Percentiles rank a stretch among this genome's conserved stretches.
phyloP scores from a whole-genome alignment of 805 yeast genomes.

The Saturnispora sanitii region DNA sequence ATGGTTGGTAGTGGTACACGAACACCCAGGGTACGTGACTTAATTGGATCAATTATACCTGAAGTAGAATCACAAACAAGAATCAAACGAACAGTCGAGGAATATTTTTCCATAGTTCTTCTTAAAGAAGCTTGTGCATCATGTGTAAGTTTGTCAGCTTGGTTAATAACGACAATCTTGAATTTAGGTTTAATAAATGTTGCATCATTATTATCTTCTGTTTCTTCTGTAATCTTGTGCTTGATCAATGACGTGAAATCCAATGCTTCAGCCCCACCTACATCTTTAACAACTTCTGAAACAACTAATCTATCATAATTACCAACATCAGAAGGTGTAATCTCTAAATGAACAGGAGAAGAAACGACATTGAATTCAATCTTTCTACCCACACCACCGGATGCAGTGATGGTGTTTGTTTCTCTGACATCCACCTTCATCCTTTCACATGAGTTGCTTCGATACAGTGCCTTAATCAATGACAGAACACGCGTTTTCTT shows the following conservation, averaged over 20 bases:
- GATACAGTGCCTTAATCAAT: slow-evolving; percentile 69
- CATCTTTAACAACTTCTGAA: slow-evolving; percentile 86
- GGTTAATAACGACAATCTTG: slow-evolving; percentile 79
- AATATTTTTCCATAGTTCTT: slow-evolving; percentile 93
- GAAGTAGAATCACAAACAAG: slow-evolving; percentile 85
- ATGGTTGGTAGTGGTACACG: slow-evolving; percentile 74
- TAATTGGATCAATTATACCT: slow-evolving; percentile 86
- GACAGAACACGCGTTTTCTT: slow-evolving; percentile 89
- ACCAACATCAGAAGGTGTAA: slow-evolving; percentile 96
- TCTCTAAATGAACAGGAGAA: slow-evolving; percentile 82
- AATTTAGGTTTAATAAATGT: slow-evolving; percentile 37
- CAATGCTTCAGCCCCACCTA: slow-evolving; percentile 94
- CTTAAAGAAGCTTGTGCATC: slow-evolving; percentile 95
- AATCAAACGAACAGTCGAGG: slow-evolving; percentile 74
- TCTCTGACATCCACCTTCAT: slow-evolving; percentile 79
- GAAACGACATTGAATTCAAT: slow-evolving; percentile 90
- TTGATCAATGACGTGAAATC: slow-evolving; percentile 48
- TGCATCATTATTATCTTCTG: slow-evolving; percentile 3
- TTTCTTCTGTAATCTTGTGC: slow-evolving; percentile 6
- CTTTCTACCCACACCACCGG: slow-evolving; percentile 62
- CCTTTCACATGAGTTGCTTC: slow-evolving; percentile 62
- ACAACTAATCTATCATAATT: slow-evolving; percentile 91
- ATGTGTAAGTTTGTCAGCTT: slow-evolving; percentile 80
- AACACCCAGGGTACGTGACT: slow-evolving; percentile 83
- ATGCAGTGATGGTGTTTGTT: slow-evolving; percentile 36